These are phyloP conservation scores for Leccinum disarticulatum DNA, from an alignment of 768 basidiomycete species.

Conservation along the genomic window DNA sequence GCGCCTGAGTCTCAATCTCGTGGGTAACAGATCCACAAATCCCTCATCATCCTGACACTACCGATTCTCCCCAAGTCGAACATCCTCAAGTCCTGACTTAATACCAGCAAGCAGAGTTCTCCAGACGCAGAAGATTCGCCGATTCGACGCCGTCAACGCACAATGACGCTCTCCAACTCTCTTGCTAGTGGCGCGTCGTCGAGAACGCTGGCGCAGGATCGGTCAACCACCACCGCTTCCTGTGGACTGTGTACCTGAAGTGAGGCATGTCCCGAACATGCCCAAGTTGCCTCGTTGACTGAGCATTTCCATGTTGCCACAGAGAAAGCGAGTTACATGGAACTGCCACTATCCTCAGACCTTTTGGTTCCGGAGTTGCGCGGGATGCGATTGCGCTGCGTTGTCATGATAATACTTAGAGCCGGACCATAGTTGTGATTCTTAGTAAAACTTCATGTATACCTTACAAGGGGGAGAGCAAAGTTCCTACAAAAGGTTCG, in stretches of 20 bases:
- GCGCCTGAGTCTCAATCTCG: too few species aligned
- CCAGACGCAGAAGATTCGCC: conserved; percentile 1
- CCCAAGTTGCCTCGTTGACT: conserved; percentile 29
- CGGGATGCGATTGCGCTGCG: neutral
- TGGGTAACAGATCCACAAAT: too few species aligned
- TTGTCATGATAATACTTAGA: neutral
- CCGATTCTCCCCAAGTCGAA: conserved; percentile 11
- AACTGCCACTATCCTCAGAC: neutral
- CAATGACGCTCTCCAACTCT: conserved; percentile 23
- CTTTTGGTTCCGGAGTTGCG: neutral
- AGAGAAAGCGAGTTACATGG: conserved; percentile 1
- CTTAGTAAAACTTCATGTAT: neutral
- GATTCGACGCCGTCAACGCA: conserved; percentile 13
- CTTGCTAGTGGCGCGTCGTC: conserved; percentile 1
- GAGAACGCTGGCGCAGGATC: neutral
- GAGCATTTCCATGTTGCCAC: conserved; percentile 27
- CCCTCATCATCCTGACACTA: neutral
- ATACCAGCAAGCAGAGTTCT: conserved; percentile 8
- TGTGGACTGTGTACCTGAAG: neutral
- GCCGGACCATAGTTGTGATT: neutral
- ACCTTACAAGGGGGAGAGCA: too few species aligned
- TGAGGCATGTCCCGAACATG: conserved; percentile 19
- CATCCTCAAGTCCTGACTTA: conserved; percentile 16
- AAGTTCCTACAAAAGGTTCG: too few species aligned
- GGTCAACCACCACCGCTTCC: neutral